These are phyloP conservation scores for Psilocybe azurescens DNA, from an alignment of 768 basidiomycete species.

Conservation along the genomic window DNA sequence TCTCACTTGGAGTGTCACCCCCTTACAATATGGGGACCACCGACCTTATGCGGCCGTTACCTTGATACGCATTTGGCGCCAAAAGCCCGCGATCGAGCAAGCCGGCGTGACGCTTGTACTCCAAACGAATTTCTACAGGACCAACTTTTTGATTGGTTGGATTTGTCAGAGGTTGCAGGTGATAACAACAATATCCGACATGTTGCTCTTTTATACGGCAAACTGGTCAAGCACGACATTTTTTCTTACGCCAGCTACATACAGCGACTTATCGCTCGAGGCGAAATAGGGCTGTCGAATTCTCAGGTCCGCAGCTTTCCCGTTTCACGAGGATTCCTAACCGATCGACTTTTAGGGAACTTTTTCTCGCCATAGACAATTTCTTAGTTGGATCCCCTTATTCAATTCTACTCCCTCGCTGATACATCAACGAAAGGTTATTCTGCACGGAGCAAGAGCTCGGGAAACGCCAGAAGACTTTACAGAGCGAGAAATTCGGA, in stretches of 20 bases:
- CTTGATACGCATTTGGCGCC: constrained; percentile 67
- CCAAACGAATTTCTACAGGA: constrained; percentile 75
- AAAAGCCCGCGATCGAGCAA: constrained; percentile 64
- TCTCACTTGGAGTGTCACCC: constrained; percentile 82
- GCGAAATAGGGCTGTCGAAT: constrained; percentile 64
- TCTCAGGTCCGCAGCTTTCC: constrained; percentile 47
- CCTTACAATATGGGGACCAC: constrained; percentile 83
- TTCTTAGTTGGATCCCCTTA: constrained; percentile 76
- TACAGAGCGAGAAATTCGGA: constrained; percentile 73
- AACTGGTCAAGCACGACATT: constrained; percentile 69
- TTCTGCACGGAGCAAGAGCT: constrained; percentile 69
- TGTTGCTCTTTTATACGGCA: constrained; percentile 73
- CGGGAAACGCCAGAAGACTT: constrained; percentile 75
- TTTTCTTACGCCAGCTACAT: constrained; percentile 81
- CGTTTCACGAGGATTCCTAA: background rate
- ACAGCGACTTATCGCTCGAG: constrained; percentile 81
- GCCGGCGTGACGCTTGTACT: constrained; percentile 61
- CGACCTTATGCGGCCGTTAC: constrained; percentile 77
- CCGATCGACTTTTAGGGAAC: constrained; percentile 34
- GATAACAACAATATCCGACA: constrained; percentile 58
- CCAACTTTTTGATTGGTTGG: constrained; percentile 82
- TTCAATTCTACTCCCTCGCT: constrained; percentile 62
- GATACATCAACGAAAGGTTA: constrained; percentile 70
- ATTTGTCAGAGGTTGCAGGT: constrained; percentile 64
- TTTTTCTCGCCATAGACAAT: constrained; percentile 69